Percentiles rank a stretch among this genome's conserved stretches.
These are phyloP conservation scores for Fraxinus albicans DNA, from an alignment of 305 asterid genomes.

Conservation along the genomic window DNA sequence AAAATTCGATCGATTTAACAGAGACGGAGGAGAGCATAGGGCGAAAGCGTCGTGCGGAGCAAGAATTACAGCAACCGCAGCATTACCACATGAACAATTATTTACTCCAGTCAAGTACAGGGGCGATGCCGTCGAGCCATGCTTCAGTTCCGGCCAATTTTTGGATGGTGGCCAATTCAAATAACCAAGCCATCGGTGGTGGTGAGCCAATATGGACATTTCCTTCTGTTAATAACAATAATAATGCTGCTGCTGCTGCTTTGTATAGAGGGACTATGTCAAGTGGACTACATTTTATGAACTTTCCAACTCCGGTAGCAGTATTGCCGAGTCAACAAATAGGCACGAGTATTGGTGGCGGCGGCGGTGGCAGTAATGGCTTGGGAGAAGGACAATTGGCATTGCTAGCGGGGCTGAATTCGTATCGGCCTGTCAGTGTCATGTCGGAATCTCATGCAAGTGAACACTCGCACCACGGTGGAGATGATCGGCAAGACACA, in stretches of 20 bases:
- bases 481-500: constrained; percentile 55
- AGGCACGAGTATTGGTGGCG: constrained; percentile 20
- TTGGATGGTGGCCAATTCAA: constrained; percentile 87
- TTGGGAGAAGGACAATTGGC: constrained; percentile 43
- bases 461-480: constrained; percentile 65
- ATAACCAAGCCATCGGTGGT: constrained; percentile 57
- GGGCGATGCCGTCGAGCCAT: constrained; percentile 69
- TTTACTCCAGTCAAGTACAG: constrained; percentile 64
- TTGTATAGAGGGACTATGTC: constrained; percentile 70
- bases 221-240: constrained; percentile 36
- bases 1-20: constrained; percentile 43
- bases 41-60: constrained; percentile 59
- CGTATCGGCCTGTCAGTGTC: constrained; percentile 40
- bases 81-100: constrained; percentile 74
- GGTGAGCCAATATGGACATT: constrained; percentile 70
- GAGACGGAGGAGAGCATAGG: constrained; percentile 47
- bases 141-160: constrained; percentile 79
- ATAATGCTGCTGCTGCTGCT: constrained; percentile 49
- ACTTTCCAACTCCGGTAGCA: constrained; percentile 44
- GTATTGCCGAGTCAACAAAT: constrained; percentile 41
- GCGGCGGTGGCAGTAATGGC: constrained; percentile 31
- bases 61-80: constrained; percentile 48
- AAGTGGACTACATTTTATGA: constrained; percentile 53
- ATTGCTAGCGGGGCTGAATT: constrained; percentile 44
- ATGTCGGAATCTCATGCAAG: constrained; percentile 69